phyloP scores from a whole-genome alignment of 176 grass and related monocot genomes.

The Leersia perrieri region DNA sequence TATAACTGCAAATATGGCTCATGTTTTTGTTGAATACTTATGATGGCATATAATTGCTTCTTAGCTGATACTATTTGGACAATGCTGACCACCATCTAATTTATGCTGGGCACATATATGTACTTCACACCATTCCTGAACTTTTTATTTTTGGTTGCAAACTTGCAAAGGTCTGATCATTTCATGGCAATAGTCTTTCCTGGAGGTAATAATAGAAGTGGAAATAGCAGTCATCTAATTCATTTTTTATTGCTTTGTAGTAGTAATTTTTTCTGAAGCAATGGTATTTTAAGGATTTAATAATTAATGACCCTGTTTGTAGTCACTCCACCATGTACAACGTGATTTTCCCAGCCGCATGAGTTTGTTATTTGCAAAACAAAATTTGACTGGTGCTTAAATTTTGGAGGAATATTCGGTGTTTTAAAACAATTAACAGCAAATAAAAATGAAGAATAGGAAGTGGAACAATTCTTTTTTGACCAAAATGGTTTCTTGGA shows the following conservation, averaged over 20 bases:
- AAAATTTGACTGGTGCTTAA: neutral
- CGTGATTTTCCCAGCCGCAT: neutral
- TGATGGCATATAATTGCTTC: neutral
- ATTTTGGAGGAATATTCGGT: neutral
- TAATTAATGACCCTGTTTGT: conserved; percentile 5
- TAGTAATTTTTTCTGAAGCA: neutral
- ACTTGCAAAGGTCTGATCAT: neutral
- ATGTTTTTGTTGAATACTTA: conserved; percentile 10
- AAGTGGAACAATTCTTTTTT: neutral
- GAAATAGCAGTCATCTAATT: neutral
- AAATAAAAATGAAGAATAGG: neutral
- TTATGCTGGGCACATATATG: conserved; percentile 10
- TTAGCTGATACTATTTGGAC: conserved; percentile 5
- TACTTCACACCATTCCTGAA: conserved; percentile 9
- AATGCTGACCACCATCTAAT: neutral
- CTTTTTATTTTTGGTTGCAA: conserved; percentile 13
- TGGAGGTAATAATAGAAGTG: conserved; percentile 4
- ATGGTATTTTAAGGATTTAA: conserved; percentile 1
- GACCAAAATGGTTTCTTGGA: neutral
- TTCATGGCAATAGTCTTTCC: conserved; percentile 18
- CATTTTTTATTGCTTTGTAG: neutral
- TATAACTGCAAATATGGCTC: neutral
- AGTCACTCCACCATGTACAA: neutral
- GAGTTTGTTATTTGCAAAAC: neutral
- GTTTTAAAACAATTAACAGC: neutral